These are phyloP conservation scores for Macadamia tetraphylla DNA, from an alignment of 164 flowering plant species.

Conservation along the genomic window DNA sequence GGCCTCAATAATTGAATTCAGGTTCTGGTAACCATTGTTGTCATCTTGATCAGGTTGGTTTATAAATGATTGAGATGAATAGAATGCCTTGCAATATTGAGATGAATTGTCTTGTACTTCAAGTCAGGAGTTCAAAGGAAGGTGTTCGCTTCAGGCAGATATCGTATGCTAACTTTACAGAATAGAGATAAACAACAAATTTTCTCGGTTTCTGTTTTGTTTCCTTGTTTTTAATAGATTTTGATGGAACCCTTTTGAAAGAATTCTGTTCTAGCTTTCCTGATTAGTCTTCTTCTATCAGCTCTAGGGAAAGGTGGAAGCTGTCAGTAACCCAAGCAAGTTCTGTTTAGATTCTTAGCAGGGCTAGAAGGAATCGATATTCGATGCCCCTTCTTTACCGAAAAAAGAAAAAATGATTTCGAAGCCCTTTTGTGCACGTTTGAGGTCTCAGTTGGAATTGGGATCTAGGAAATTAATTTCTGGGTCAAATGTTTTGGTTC, in stretches of 20 bases:
- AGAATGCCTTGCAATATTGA: slow-evolving; percentile 24
- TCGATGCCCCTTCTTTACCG: too few relatives aligned
- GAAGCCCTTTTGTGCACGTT: too few relatives aligned
- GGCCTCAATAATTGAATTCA: slow-evolving; percentile 1
- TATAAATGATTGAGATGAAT: slow-evolving; percentile 19
- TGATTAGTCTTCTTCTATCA: neutral
- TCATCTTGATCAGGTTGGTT: neutral
- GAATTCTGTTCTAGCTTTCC: slow-evolving; percentile 11
- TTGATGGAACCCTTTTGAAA: slow-evolving; percentile 1
- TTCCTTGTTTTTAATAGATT: neutral
- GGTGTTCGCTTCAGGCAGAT: slow-evolving; percentile 39
- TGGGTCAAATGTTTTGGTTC: too few relatives aligned
- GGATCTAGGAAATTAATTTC: too few relatives aligned
- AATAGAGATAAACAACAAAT: neutral
- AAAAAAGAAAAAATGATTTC: too few relatives aligned
- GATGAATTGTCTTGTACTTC: slow-evolving; percentile 54
- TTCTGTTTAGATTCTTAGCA: too few relatives aligned
- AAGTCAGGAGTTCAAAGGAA: slow-evolving; percentile 36
- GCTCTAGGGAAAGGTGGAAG: too few relatives aligned
- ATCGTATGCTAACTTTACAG: slow-evolving; percentile 21
- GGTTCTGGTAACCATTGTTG: neutral
- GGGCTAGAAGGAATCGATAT: too few relatives aligned
- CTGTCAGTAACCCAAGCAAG: too few relatives aligned
- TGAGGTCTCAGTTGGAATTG: too few relatives aligned
- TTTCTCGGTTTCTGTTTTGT: neutral